These are phyloP conservation scores for Conringia planisiliqua DNA, from an alignment of 345 rosid genomes.

Conservation along the genomic window DNA sequence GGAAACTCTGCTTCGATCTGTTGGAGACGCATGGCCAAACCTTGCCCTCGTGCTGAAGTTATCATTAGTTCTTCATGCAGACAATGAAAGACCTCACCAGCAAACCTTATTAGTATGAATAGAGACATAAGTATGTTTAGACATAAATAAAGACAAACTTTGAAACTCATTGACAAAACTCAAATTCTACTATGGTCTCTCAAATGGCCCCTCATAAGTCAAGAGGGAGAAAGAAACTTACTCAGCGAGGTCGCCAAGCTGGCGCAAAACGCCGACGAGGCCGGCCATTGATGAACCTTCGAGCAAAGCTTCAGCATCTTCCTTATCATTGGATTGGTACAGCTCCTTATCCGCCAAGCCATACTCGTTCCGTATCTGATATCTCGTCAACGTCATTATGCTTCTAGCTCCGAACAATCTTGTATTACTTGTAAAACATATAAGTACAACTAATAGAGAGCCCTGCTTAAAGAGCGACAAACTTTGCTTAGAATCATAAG, in stretches of 20 bases:
- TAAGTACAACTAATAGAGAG: neutral
- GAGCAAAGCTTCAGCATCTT: conserved; percentile 84
- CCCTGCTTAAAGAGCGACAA: neutral
- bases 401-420: neutral
- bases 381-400: conserved; percentile 77
- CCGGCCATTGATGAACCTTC: conserved; percentile 95
- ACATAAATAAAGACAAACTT: too few relatives aligned
- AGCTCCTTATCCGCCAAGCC: conserved; percentile 78
- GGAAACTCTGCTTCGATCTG: conserved; percentile 81
- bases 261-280: conserved; percentile 91
- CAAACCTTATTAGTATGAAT: conserved; percentile 50
- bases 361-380: conserved; percentile 76
- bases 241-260: conserved; percentile 99
- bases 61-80: conserved; percentile 77
- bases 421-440: neutral
- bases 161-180: too few relatives aligned
- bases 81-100: conserved; percentile 86
- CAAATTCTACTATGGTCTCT: neutral
- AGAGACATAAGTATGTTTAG: neutral
- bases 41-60: conserved; percentile 83
- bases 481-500: conserved; percentile 29
- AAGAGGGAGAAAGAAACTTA: conserved; percentile 32
- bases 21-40: conserved; percentile 67
- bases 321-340: conserved; percentile 57
- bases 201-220: neutral